Evolutionary conservation across 1,139 yeast species (phyloP).

Genomic region (Sugiyamaella novakii): DNA sequence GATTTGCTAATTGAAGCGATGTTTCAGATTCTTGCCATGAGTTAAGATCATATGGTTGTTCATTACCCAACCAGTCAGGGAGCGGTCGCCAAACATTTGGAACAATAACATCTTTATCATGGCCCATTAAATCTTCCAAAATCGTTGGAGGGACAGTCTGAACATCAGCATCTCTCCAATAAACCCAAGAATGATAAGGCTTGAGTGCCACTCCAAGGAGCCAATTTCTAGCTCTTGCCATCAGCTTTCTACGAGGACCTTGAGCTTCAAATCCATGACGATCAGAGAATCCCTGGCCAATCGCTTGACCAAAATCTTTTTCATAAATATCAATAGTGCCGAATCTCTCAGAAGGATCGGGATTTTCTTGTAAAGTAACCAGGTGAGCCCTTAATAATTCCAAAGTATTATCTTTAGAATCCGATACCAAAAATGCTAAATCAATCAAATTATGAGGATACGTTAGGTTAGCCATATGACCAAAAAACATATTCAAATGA

Average conservation of each 20-base stretch:
- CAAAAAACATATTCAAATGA: constrained; percentile 66
- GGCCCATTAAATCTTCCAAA: constrained; percentile 66
- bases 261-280: constrained; percentile 75
- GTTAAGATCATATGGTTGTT: constrained; percentile 87
- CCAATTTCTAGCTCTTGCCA: constrained; percentile 79
- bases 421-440: constrained; percentile 65
- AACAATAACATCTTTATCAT: constrained; percentile 66
- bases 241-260: constrained; percentile 69
- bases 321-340: constrained; percentile 53
- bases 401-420: constrained; percentile 68
- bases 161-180: constrained; percentile 76
- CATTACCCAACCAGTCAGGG: constrained; percentile 86
- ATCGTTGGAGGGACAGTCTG: constrained; percentile 64
- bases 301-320: constrained; percentile 69
- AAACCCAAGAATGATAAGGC: constrained; percentile 77
- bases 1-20: constrained; percentile 74
- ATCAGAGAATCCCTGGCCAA: constrained; percentile 82
- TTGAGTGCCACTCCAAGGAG: constrained; percentile 60
- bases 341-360: constrained; percentile 61
- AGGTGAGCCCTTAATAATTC: constrained; percentile 50
- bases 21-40: constrained; percentile 91
- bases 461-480: constrained; percentile 58
- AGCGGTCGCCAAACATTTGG: constrained; percentile 93
- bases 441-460: constrained; percentile 70
- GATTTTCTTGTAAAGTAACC: constrained; percentile 52